A percentile compares a stretch with the other conserved stretches of the same genome.
These are phyloP conservation scores for Pseudozyma thailandica DNA, from an alignment of 1,284 basidiomycete species.

Conservation along the genomic window DNA sequence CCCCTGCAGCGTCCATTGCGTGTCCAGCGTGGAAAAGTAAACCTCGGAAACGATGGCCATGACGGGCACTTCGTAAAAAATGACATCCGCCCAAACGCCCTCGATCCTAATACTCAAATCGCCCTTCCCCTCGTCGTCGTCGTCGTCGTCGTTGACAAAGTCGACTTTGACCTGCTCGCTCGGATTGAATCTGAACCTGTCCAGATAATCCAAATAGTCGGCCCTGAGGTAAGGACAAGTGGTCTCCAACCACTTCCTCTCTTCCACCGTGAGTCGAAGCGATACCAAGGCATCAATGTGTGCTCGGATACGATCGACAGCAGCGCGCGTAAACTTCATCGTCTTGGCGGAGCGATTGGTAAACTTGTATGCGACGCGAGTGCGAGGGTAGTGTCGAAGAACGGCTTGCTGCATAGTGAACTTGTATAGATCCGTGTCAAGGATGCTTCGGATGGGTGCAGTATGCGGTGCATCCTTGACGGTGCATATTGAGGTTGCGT, in stretches of 20 bases:
- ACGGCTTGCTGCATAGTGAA: slow-evolving; percentile 98
- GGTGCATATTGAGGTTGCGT: neutral
- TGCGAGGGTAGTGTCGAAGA: slow-evolving; percentile 79
- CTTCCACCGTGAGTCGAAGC: slow-evolving; percentile 75
- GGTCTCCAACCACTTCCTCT: slow-evolving; percentile 77
- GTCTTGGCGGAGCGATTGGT: slow-evolving; percentile 79
- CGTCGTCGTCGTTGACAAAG: slow-evolving; percentile 72
- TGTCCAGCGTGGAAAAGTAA: slow-evolving; percentile 77
- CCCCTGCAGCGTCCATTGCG: slow-evolving; percentile 83
- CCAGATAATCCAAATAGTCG: slow-evolving; percentile 82
- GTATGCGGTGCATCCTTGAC: slow-evolving; percentile 22
- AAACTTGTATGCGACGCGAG: slow-evolving; percentile 76
- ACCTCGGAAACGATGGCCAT: slow-evolving; percentile 87
- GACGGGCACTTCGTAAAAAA: slow-evolving; percentile 94
- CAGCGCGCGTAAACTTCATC: slow-evolving; percentile 78
- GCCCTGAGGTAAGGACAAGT: slow-evolving; percentile 81
- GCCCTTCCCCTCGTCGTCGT: slow-evolving; percentile 70
- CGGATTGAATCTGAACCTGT: slow-evolving; percentile 79
- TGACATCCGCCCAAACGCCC: slow-evolving; percentile 88
- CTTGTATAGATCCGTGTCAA: slow-evolving; percentile 98
- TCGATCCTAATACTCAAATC: slow-evolving; percentile 78
- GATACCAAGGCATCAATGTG: slow-evolving; percentile 75
- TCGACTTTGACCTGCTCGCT: slow-evolving; percentile 77
- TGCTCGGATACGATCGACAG: slow-evolving; percentile 75
- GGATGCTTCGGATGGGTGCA: slow-evolving; percentile 73